phyloP scores from a whole-genome alignment of 1,139 yeast genomes.

The Scheffersomyces parashehatae region DNA sequence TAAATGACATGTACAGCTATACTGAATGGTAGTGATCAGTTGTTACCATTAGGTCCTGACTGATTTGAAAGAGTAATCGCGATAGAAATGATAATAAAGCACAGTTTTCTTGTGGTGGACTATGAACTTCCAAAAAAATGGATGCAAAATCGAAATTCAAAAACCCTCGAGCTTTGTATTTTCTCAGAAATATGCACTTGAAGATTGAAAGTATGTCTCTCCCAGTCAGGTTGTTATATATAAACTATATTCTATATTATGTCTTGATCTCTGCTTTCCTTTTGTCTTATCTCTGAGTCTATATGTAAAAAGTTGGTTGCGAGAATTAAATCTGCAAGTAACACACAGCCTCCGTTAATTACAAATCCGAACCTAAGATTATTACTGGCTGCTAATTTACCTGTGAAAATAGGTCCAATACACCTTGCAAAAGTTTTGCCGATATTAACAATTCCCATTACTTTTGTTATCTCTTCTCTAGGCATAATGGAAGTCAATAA shows the following conservation, averaged over 20 bases:
- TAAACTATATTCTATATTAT: no score
- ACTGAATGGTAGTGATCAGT: no score
- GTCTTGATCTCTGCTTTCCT: conserved; percentile 18
- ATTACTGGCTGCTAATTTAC: conserved; percentile 59
- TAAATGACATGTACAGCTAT: no score
- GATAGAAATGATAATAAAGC: no score
- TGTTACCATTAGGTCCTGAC: no score
- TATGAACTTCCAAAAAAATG: no score
- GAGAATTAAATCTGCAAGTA: conserved; percentile 46
- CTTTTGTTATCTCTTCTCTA: conserved; percentile 65
- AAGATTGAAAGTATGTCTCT: neutral
- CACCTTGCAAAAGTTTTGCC: conserved; percentile 85
- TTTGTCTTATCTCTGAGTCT: conserved; percentile 34
- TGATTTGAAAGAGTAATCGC: no score
- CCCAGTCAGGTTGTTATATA: neutral
- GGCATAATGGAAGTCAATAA: conserved; percentile 68
- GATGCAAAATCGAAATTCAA: no score
- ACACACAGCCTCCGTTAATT: conserved; percentile 58
- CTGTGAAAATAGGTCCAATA: conserved; percentile 79
- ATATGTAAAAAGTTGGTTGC: conserved; percentile 41
- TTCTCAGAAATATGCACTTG: no score
- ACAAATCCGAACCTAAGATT: conserved; percentile 58
- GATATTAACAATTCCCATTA: conserved; percentile 82
- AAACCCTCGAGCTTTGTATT: no score
- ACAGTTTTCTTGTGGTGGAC: no score